These are phyloP conservation scores for Chloris gayana DNA, from an alignment of 176 grass and related monocot genomes.

Conservation along the genomic window DNA sequence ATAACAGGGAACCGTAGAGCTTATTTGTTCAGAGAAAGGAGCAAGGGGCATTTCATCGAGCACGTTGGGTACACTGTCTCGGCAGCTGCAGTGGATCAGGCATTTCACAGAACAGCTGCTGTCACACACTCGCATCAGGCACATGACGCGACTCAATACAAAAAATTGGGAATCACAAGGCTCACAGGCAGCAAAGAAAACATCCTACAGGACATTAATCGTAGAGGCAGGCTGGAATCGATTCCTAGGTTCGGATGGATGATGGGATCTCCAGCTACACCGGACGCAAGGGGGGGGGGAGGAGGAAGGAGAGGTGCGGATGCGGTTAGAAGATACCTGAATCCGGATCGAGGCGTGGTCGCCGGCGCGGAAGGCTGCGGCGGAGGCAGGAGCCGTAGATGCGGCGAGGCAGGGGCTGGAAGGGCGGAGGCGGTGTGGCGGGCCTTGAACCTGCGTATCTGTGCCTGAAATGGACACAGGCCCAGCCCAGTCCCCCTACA, in stretches of 20 bases:
- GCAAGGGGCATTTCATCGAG: neutral
- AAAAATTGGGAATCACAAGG: neutral
- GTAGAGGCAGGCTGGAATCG: neutral
- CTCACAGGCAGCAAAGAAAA: neutral
- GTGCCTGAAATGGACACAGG: too few relatives aligned
- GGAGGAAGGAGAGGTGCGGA: neutral
- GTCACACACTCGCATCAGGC: neutral
- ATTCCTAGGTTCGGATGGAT: neutral
- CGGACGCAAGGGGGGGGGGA: neutral
- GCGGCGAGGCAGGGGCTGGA: too few relatives aligned
- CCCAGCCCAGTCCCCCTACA: too few relatives aligned
- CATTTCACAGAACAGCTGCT: neutral
- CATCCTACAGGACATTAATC: neutral
- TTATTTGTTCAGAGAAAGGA: neutral
- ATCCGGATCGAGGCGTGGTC: too few relatives aligned
- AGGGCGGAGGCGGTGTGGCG: too few relatives aligned
- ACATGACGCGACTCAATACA: too few relatives aligned
- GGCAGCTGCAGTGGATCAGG: too few relatives aligned
- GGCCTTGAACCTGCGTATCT: too few relatives aligned
- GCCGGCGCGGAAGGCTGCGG: too few relatives aligned
- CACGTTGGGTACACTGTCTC: neutral
- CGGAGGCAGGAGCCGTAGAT: too few relatives aligned
- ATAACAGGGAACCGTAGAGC: too few relatives aligned
- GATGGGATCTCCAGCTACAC: neutral
- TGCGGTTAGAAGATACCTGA: too few relatives aligned